A percentile compares a stretch with the other conserved stretches of the same genome.
phyloP scores from a whole-genome alignment of 805 yeast species.

The Zygosaccharomyces lentus region DNA sequence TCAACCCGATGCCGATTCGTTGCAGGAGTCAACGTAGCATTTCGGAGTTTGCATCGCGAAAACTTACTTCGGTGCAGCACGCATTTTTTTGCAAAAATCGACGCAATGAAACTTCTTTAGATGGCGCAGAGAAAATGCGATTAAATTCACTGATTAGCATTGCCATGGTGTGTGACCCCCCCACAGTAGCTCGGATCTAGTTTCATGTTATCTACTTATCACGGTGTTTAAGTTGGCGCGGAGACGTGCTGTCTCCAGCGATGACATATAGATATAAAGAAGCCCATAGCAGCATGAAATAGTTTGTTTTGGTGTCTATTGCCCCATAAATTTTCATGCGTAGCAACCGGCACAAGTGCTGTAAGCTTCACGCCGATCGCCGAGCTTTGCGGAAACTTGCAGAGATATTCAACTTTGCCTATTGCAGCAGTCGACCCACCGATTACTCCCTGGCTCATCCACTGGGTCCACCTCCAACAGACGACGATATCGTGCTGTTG shows the following conservation, averaged over 20 bases:
- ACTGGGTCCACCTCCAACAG: conserved; percentile 15
- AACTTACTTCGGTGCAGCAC: neutral
- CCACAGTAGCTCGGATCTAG: neutral
- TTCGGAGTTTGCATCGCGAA: neutral
- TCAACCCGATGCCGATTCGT: neutral
- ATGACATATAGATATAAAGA: neutral
- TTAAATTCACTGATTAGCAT: neutral
- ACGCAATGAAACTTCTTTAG: neutral
- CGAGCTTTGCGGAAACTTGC: conserved; percentile 10
- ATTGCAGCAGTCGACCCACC: neutral
- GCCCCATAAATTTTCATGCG: neutral
- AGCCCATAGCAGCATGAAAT: neutral
- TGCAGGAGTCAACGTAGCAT: neutral
- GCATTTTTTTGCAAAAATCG: neutral
- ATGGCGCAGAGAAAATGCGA: neutral
- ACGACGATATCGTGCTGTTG: conserved; percentile 13
- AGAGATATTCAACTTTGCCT: conserved; percentile 13
- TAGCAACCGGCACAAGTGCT: neutral
- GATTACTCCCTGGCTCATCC: neutral
- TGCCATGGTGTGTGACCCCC: neutral
- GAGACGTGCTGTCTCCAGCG: neutral
- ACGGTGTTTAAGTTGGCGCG: neutral
- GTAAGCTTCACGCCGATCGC: conserved; percentile 4
- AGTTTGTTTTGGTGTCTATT: neutral
- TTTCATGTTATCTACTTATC: neutral